phyloP scores from a whole-genome alignment of 106 monocot genomes.

The Chionographis japonica region DNA sequence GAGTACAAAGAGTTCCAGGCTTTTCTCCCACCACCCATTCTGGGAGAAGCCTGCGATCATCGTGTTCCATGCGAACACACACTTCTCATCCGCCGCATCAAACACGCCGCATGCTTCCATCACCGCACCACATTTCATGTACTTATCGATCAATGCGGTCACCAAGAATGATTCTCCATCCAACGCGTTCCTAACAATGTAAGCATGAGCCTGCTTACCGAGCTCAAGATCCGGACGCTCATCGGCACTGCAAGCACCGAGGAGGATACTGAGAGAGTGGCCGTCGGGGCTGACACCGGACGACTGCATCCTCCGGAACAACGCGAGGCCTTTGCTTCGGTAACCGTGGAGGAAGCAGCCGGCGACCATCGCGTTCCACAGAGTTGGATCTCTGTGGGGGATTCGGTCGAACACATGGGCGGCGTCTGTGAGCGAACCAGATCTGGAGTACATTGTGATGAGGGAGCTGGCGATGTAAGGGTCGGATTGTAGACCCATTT shows the following conservation, averaged over 20 bases:
- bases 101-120: constrained; percentile 16
- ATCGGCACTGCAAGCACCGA: constrained; percentile 9
- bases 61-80: constrained; percentile 20
- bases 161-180: constrained; percentile 9
- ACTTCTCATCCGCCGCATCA: constrained; percentile 3
- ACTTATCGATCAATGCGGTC: constrained; percentile 30
- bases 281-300: constrained; percentile 18
- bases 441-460: no score
- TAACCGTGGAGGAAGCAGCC: background rate
- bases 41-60: constrained; percentile 26
- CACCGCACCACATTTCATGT: constrained; percentile 8
- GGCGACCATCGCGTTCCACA: no score
- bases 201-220: constrained; percentile 20
- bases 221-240: background rate
- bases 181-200: constrained; percentile 11
- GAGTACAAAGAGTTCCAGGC: constrained; percentile 30
- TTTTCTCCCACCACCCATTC: constrained; percentile 23
- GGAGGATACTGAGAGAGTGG: constrained; percentile 21
- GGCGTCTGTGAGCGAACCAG: no score
- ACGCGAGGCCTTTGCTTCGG: background rate
- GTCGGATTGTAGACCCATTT: no score
- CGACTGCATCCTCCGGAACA: constrained; percentile 19
- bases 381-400: no score
- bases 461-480: no score
- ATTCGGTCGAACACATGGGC: no score